Conservation (phyloP, 352 stramenopile genomes). For the Globisporangium ultimum region DNA sequence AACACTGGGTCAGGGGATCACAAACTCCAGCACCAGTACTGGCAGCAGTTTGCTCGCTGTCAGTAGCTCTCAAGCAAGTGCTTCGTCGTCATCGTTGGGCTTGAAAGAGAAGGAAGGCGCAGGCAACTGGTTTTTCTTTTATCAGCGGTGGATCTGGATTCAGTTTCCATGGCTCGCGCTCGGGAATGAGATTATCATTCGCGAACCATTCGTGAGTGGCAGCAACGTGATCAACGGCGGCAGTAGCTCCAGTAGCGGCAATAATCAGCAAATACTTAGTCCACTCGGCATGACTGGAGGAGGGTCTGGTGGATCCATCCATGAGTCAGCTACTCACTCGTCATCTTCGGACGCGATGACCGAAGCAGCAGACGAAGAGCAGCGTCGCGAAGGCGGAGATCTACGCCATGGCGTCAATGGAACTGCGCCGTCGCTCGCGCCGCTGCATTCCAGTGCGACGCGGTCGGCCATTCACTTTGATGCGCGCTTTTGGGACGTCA, state of each 20-base stretch:
- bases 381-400: constrained; percentile 1
- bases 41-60: not conserved
- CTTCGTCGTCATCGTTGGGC: constrained; percentile 11
- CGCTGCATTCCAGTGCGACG: constrained; percentile 3
- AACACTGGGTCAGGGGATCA: constrained; percentile 17
- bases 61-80: not conserved
- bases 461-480: constrained; percentile 36
- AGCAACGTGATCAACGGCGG: constrained; percentile 18
- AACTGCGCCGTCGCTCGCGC: constrained; percentile 3
- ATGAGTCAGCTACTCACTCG: not conserved
- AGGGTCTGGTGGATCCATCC: not conserved
- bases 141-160: constrained; percentile 92
- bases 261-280: not conserved
- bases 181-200: constrained; percentile 54
- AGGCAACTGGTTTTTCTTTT: constrained; percentile 84
- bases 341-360: not conserved
- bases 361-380: constrained; percentile 26
- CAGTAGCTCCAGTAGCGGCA: not conserved
- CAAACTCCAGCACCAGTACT: not conserved
- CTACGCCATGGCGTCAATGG: not conserved
- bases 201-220: constrained; percentile 38
- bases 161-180: constrained; percentile 92
- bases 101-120: constrained; percentile 42
- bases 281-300: not conserved
- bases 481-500: constrained; percentile 66